phyloP scores from a whole-genome alignment of 176 grass and related monocot species.

The Chrysopogon serrulatus region DNA sequence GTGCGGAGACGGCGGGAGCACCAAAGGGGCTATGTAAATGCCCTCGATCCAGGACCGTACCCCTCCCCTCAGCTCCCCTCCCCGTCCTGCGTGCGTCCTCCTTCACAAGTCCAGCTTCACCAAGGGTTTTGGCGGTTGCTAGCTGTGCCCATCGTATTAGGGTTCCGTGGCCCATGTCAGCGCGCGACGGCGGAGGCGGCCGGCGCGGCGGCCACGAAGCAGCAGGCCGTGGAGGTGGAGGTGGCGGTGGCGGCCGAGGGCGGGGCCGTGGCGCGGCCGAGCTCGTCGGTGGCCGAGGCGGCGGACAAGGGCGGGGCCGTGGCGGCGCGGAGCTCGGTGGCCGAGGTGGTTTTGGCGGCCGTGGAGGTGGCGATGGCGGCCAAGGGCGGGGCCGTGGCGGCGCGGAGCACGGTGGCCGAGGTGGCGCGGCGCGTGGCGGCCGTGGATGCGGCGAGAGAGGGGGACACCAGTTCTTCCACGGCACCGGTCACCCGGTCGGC shows the following conservation, averaged over 20 bases:
- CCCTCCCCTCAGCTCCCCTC: too few relatives aligned
- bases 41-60: too few relatives aligned
- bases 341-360: neutral
- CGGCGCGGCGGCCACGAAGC: neutral
- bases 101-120: neutral
- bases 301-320: neutral
- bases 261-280: neutral
- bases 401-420: neutral
- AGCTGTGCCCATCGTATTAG: neutral
- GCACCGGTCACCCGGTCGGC: neutral
- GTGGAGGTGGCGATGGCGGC: neutral
- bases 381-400: neutral
- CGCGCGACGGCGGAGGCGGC: neutral
- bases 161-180: neutral
- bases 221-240: neutral
- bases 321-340: neutral
- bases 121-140: neutral
- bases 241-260: neutral
- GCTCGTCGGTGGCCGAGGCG: neutral
- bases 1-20: too few relatives aligned
- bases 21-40: too few relatives aligned
- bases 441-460: neutral
- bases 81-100: too few relatives aligned
- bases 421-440: neutral
- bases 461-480: neutral